These are phyloP conservation scores for Artemisia tridentata DNA, from an alignment of 129 eudicot species.

Conservation along the genomic window DNA sequence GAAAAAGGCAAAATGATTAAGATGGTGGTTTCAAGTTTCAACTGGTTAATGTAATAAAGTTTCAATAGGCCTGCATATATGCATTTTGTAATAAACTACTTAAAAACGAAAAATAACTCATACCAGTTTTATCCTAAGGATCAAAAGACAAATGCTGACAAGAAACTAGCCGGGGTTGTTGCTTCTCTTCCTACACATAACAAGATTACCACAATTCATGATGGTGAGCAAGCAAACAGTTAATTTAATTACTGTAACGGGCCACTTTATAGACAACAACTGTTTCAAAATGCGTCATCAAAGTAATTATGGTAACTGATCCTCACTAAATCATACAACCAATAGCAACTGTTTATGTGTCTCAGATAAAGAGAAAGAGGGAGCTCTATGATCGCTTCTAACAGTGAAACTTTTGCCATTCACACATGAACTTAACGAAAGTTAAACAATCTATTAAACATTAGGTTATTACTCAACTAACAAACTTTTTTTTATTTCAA, in stretches of 20 bases:
- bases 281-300: not conserved
- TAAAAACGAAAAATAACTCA: not conserved
- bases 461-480: too few species aligned
- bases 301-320: not conserved
- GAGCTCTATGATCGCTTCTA: too few species aligned
- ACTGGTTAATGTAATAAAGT: not conserved
- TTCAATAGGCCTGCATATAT: not conserved
- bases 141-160: conserved; percentile 19
- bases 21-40: conserved; percentile 1
- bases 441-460: too few species aligned
- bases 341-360: too few species aligned
- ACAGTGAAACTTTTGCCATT: too few species aligned
- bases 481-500: too few species aligned
- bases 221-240: conserved; percentile 1
- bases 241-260: not conserved
- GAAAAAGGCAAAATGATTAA: not conserved
- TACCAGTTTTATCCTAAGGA: conserved; percentile 18
- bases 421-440: too few species aligned
- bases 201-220: conserved; percentile 18
- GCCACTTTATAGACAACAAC: not conserved
- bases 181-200: conserved; percentile 31
- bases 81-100: not conserved
- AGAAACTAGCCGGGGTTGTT: not conserved
- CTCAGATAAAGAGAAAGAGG: too few species aligned
- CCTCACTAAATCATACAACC: too few species aligned